Conservation (phyloP, 305 asterid genomes). For the Fraxinus paxiana region DNA sequence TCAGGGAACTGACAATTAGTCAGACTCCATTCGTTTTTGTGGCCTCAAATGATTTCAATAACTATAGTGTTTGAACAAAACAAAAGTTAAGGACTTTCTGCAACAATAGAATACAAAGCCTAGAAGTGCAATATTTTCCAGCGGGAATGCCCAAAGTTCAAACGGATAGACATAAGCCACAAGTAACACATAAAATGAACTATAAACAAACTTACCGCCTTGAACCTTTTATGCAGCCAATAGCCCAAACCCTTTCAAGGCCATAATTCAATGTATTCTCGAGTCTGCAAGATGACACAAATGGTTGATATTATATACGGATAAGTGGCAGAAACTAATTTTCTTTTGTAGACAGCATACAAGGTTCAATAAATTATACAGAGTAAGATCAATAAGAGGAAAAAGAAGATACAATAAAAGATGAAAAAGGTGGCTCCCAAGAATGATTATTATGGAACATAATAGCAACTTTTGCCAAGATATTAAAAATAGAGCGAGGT, state of each 20-base stretch:
- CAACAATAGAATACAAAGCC: background rate
- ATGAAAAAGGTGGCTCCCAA: background rate
- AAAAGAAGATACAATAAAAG: background rate
- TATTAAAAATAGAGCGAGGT: background rate
- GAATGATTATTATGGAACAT: background rate
- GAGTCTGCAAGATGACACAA: conserved; percentile 40
- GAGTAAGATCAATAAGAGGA: background rate
- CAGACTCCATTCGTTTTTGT: background rate
- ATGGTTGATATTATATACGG: conserved; percentile 17
- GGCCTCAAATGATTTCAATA: background rate
- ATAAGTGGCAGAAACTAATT: background rate
- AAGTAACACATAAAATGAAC: conserved; percentile 24
- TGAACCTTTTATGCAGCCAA: conserved; percentile 55
- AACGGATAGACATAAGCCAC: conserved; percentile 9
- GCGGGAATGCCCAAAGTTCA: conserved; percentile 3
- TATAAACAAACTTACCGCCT: conserved; percentile 40
- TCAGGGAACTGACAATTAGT: background rate
- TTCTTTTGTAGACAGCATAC: background rate
- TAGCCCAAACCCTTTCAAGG: conserved; percentile 67
- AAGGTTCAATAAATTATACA: background rate
- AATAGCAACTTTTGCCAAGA: background rate
- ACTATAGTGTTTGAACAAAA: conserved; percentile 8
- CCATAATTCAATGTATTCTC: conserved; percentile 60
- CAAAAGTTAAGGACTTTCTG: conserved; percentile 7
- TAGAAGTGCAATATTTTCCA: background rate